phyloP scores from a whole-genome alignment of 208 protist species.

The Porcisia hertigi region DNA sequence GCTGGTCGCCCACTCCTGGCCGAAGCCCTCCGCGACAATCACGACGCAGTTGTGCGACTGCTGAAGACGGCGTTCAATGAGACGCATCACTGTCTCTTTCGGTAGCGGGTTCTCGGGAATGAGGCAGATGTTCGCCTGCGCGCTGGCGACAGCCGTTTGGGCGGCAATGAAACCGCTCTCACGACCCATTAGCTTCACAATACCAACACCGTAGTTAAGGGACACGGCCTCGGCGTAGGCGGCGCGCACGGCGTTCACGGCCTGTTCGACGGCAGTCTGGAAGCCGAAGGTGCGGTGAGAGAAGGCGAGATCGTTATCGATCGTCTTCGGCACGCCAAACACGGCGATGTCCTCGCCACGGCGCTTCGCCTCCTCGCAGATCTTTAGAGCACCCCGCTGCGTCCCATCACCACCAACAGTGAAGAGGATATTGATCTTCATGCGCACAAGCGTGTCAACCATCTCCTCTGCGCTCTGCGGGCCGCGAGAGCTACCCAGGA shows the following conservation, averaged over 20 bases:
- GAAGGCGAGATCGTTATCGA: conserved; percentile 96
- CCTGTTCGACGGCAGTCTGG: conserved; percentile 93
- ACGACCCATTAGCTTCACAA: conserved; percentile 96
- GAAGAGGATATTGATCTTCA: conserved; percentile 93
- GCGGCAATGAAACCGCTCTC: conserved; percentile 95
- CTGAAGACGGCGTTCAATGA: conserved; percentile 81
- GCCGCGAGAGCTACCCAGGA: conserved; percentile 93
- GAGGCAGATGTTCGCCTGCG: conserved; percentile 92
- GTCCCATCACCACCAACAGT: conserved; percentile 95
- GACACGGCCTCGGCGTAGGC: conserved; percentile 92
- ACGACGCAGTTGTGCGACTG: conserved; percentile 88
- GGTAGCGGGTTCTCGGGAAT: conserved; percentile 91
- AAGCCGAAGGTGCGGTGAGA: conserved; percentile 95
- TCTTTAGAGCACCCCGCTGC: conserved; percentile 83
- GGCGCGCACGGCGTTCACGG: conserved; percentile 81
- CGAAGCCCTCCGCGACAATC: conserved; percentile 95
- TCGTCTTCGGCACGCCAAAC: conserved; percentile 95
- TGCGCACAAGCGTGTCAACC: conserved; percentile 85
- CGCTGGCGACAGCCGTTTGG: conserved; percentile 89
- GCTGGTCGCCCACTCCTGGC: conserved; percentile 80
- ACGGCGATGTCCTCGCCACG: conserved; percentile 87
- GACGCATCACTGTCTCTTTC: conserved; percentile 80
- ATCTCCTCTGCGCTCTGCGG: conserved; percentile 89
- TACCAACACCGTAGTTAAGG: conserved; percentile 89
- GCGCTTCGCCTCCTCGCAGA: conserved; percentile 84